phyloP scores from a whole-genome alignment of 352 stramenopile genomes.

The Phytophthora uliginosa region DNA sequence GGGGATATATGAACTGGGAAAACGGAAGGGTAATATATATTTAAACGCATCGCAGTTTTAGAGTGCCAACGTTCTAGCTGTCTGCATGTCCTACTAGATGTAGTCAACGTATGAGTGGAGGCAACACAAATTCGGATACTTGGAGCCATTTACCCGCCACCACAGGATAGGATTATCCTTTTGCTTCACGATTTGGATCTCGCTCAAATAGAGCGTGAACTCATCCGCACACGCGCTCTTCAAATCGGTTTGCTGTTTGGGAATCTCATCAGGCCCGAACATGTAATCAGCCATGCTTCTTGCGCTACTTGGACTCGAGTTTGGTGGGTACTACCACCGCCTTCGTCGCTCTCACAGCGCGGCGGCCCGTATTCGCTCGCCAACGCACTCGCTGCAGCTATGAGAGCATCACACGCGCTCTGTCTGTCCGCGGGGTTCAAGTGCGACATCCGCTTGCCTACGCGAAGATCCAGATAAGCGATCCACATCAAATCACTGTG shows the following conservation, averaged over 20 bases:
- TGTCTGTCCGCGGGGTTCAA: background rate
- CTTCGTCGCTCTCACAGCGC: no score
- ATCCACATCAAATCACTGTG: background rate
- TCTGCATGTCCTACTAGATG: no score
- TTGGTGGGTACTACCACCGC: background rate
- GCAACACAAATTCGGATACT: background rate
- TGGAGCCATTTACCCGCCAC: background rate
- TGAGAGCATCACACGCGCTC: background rate
- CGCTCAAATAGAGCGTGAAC: background rate
- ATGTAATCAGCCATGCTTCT: background rate
- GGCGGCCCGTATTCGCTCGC: background rate
- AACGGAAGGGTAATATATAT: no score
- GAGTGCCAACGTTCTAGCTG: no score
- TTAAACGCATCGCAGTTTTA: no score
- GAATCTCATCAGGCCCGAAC: background rate
- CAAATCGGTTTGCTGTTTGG: background rate
- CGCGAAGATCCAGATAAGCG: background rate
- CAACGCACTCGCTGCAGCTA: background rate
- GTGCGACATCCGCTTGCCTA: background rate
- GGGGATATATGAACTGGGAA: no score
- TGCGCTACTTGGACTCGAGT: background rate
- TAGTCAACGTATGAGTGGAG: no score
- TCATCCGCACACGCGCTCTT: background rate
- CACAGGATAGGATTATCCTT: background rate
- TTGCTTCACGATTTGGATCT: background rate